Base-by-base conservation (phyloP, 2,329 filamentous ascomycete genomes). In the Penicillium sp. region DNA sequence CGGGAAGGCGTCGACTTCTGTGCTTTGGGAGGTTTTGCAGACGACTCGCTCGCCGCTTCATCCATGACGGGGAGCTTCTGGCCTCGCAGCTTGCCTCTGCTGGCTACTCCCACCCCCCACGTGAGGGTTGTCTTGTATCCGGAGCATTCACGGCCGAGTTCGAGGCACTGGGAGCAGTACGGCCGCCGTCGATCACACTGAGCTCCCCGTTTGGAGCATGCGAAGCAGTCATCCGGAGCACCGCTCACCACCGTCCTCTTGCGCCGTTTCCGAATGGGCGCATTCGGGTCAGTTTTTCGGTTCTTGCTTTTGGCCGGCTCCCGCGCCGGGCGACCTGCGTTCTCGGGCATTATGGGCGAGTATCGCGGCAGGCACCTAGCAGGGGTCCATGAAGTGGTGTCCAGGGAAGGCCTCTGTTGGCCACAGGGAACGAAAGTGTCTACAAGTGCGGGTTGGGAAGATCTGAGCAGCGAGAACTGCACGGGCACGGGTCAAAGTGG, bases 121-220 rank as follows among this genome's bases (percentile, higher is more conserved):
- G 92, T 97, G 72, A 97, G 79, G 61, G 92, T 91, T 13, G 92
- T 97, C 75, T 95, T 95, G 78, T 97, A 97, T 52, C 92, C 92
- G 25, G 89, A 90, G 75, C 92, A 97, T 66, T 95, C 90, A 68
- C 89, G 90, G 57, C 90, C 91, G 57, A 89, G 80, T 61, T 95
- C 89, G 55, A 97, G 81, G 71, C 92, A 98, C 72, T 90, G 91
- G 39, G 90, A 90, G 75, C 93, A 97, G 73, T 96, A 97, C 7
- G 92, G 92, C 63, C 92, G 82, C 66, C 89, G 84, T 61, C 92
- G 84, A 73, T 97, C 92, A 75, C 92, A 98, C 71, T 89, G 88
- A 56, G 86, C 79, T 62, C 84, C 85, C 66, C 87, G 83, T 74
- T 90, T 93, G 59, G 85, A 81, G 75, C 92, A 98, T 38, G 90